Evolutionary conservation across 2,329 filamentous ascomycete species (phyloP).

Genomic region (Alternaria brassicae): DNA sequence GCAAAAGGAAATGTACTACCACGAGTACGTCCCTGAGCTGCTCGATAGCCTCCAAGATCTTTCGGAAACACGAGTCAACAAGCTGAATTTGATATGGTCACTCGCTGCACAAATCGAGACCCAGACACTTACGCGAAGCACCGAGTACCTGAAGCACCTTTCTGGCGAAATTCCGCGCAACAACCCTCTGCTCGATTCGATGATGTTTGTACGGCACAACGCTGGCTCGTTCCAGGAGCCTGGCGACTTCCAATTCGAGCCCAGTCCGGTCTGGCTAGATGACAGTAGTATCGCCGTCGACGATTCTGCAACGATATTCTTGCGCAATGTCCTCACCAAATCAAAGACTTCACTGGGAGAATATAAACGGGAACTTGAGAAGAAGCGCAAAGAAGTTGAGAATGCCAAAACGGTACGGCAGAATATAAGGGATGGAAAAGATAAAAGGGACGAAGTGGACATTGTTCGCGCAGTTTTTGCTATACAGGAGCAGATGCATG

Average conservation of each 20-base stretch:
- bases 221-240: conserved; percentile 83
- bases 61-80: conserved; percentile 83
- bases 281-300: conserved; percentile 86
- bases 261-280: conserved; percentile 96
- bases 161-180: conserved; percentile 85
- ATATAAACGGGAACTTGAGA: conserved; percentile 81
- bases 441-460: conserved; percentile 87
- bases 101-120: conserved; percentile 80
- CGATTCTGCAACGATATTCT: conserved; percentile 84
- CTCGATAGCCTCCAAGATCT: conserved; percentile 91
- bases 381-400: conserved; percentile 86
- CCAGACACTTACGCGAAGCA: conserved; percentile 77
- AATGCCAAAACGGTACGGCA: conserved; percentile 75
- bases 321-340: conserved; percentile 90
- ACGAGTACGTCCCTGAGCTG: conserved; percentile 93
- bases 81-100: conserved; percentile 86
- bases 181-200: conserved; percentile 85
- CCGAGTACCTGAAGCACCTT: conserved; percentile 74
- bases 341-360: conserved; percentile 85
- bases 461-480: conserved; percentile 83
- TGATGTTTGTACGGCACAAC: conserved; percentile 98
- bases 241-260: conserved; percentile 83
- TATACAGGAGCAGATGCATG: conserved; percentile 83
- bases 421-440: conserved; percentile 79
- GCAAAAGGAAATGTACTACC: conserved; percentile 96